Percentiles rank a stretch among this genome's conserved stretches.
phyloP scores from a whole-genome alignment of 345 rosid species.

The Euclidium syriacum region DNA sequence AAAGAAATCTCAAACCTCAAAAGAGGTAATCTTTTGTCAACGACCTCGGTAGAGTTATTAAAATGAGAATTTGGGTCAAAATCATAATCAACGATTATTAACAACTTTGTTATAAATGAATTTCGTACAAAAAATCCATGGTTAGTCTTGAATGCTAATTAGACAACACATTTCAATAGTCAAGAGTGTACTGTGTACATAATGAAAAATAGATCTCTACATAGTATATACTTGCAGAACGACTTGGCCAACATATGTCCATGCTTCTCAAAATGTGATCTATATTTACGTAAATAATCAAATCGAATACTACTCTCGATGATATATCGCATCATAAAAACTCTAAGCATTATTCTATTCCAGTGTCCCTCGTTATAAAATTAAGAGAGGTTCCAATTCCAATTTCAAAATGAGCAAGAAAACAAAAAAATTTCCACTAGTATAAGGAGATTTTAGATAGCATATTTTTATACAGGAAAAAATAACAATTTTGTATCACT shows the following conservation, averaged over 20 bases:
- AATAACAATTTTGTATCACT: no score
- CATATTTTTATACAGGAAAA: slow-evolving; percentile 1
- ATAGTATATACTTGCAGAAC: no score
- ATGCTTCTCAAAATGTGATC: neutral
- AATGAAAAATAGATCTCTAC: neutral
- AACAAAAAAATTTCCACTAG: neutral
- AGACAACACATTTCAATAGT: no score
- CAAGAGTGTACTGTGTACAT: no score
- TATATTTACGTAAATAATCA: neutral
- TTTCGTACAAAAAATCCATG: no score
- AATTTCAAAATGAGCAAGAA: no score
- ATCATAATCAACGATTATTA: no score
- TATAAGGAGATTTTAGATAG: neutral
- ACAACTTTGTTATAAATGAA: no score
- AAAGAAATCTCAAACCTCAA: neutral
- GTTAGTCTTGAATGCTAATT: no score
- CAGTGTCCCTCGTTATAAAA: neutral
- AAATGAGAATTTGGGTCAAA: no score
- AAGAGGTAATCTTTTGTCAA: neutral
- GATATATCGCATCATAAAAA: neutral
- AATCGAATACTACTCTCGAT: neutral
- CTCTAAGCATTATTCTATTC: neutral
- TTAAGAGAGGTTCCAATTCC: neutral
- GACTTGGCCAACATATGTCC: no score
- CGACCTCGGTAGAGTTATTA: no score